These are phyloP conservation scores for Penicillium brevicompactum DNA, from an alignment of 2,329 filamentous ascomycete species.

Conservation along the genomic window DNA sequence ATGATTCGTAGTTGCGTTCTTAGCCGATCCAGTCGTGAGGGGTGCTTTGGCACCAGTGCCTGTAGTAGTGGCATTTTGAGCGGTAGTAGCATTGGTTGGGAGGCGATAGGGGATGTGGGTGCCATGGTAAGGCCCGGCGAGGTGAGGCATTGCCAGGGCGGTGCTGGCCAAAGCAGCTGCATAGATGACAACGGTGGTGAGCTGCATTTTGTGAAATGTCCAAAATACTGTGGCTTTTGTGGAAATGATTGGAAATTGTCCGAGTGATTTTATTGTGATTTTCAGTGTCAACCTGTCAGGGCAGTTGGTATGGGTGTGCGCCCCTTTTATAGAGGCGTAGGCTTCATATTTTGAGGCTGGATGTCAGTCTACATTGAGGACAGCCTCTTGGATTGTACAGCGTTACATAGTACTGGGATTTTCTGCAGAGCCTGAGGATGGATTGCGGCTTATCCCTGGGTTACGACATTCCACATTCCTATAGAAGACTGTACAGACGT, in stretches of 20 bases:
- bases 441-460: constrained; percentile 7
- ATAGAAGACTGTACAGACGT: background rate
- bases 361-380: background rate
- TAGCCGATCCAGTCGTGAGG: constrained; percentile 12
- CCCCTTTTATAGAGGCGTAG: constrained; percentile 11
- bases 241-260: background rate
- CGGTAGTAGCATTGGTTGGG: constrained; percentile 14
- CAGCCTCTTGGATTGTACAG: constrained; percentile 15
- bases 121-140: constrained; percentile 20
- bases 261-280: background rate
- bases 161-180: constrained; percentile 18
- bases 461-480: constrained; percentile 24
- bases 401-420: constrained; percentile 1
- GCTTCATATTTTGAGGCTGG: constrained; percentile 1
- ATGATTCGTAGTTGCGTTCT: background rate
- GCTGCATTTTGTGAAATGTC: constrained; percentile 19
- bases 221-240: background rate
- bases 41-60: constrained; percentile 11
- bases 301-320: background rate
- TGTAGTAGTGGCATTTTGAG: constrained; percentile 19
- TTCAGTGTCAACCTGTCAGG: background rate
- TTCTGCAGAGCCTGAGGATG: constrained; percentile 1
- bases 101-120: constrained; percentile 12
- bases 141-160: constrained; percentile 17
- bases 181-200: constrained; percentile 17